Evolutionary conservation across 2,329 filamentous ascomycete species (phyloP), one percentile per base, ranked within the genome.

Genomic region (Ilyonectria robusta): DNA sequence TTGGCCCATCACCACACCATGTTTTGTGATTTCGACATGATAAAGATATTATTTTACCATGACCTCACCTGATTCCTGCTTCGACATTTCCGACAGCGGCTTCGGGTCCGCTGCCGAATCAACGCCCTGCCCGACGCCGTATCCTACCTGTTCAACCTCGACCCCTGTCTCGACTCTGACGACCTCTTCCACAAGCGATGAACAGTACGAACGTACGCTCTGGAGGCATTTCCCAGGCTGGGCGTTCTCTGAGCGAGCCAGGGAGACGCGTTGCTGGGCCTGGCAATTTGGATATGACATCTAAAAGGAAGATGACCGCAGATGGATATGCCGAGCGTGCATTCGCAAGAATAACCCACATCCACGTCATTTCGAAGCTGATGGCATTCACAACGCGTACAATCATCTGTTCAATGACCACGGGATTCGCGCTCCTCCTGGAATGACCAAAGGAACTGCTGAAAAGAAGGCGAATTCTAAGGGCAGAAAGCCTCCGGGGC

Each of bases 161-260:
- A 51, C 48, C 26, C 26, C 48, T 51, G 26, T 51, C 48, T 51
- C 48, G 26, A 51, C 48, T 33, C 23, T 15, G 26, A 51, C 26
- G 48, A 51, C 23, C 48, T 33, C 48, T 51, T 51, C 48, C 23
- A 26, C 48, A 51, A 51, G 48, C 48, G 48, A 51, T 33, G 48
- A 33, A 33, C 48, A 51, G 26, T 51, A 51, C 48, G 48, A 51
- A 51, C 26, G 48, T n/a, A 51, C 48, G 3, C 48, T 51, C 48
- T 51, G 48, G 48, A 51, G 48, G 48, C 48, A 51, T 51, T 51
- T 51, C 26, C 48, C 26, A 33, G 48, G 48, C 48, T 51, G 48
- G 31, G 48, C 48, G 8, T 51, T 51, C 48, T 51, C 48, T 51
- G 48, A 51, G 48, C 48, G 48, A 31, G 46, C 46, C 17, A 48